Evolutionary conservation across 805 yeast species (phyloP), one percentile per base, ranked within the genome.

Genomic region (Jamesozyma rosinii): DNA sequence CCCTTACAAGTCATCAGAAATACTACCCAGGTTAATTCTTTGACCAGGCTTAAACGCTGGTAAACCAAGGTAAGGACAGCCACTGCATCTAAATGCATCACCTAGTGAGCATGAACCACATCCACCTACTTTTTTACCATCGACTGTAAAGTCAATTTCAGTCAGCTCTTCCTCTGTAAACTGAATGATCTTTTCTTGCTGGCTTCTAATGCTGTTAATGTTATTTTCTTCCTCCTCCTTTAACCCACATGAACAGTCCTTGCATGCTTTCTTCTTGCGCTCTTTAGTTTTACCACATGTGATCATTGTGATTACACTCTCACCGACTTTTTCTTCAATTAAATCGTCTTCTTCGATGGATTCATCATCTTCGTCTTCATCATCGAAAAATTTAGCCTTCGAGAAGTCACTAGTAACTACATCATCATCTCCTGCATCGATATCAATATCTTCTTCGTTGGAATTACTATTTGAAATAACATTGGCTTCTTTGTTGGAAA

Each of bases 11-110:
- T 86, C 95, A 62, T 83, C 95, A 34, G 82, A 83, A 53, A 83
- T 77, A 42, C 77, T 75, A 55, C 76, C 87, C 49, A 90, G 67
- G 27, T 82, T 79, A 43, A 92, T 79, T 10, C 80, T 80, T 67
- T 92, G 95, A 41, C 99, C 99, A 1, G 97, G 98, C 66, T 88
- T 88, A 74, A 92, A 92, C 3, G 99, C 97, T 14, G 99, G 99
- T 37, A 92, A 70, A 0, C 99, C 99, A 52, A 92, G 69, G 65
- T 81, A 92, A 33, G 99, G 99, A 67, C 99, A 92, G 2, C 97
- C 97, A 53, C 89, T 95, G 64, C 99, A 92, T 58, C 99, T 73
- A 68, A 92, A 92, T 0, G 98, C 98, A 64, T 92, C 99, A 36
- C 99, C 99, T 40, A 92, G 72, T 0, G 97, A 81, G 67, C 99